Base-by-base conservation (phyloP, 306 rosid genomes). In the Casuarina equisetifolia region DNA sequence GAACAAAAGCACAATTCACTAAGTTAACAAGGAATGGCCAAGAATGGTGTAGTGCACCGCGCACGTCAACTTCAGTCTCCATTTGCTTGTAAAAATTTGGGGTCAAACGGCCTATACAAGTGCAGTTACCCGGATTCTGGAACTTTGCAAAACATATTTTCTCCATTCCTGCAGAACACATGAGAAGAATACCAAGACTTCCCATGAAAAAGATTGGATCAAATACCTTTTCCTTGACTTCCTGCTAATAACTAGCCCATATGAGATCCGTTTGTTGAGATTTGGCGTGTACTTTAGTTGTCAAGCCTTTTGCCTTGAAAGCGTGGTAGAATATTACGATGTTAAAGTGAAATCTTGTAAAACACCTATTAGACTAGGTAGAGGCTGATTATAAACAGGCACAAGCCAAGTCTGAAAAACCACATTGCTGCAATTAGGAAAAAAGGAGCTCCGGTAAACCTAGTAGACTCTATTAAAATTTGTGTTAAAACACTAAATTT, bases 391-490 rank as follows among this genome's bases (percentile, higher is more conserved):
- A 88, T 49, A 78, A 81, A 32, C 49, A 89, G 20, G 63, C 38
- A n/a, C 63, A 20, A n/a, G 25, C 63, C 83, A 13, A 85, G 72
- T 15, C 88, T 82, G 55, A 83, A 39, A 76, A 92, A 90, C 97
- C 97, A 92, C 44, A 88, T n/a, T 5, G 82, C 86, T 57, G 92
- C 91, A 51, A 89, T 50, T 69, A 76, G 71, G 74, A 90, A 84
- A 64, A 92, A 38, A 3, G 94, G 94, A 74, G 80, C 87, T 16
- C 91, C 96, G 10, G 90, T 86, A 25, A 58, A 89, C 66, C 82
- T 87, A 76, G 82, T 92, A 42, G 96, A 92, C 96, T 92, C 91
- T 83, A 85, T 78, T 82, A 70, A 57, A 63, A 50, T 59, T 19
- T 70, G 54, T 42, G 16, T 61, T 32, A 25, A 16, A 76, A 25